Base-by-base conservation (phyloP, 2,329 filamentous ascomycete species). In the Neurospora crassa region DNA sequence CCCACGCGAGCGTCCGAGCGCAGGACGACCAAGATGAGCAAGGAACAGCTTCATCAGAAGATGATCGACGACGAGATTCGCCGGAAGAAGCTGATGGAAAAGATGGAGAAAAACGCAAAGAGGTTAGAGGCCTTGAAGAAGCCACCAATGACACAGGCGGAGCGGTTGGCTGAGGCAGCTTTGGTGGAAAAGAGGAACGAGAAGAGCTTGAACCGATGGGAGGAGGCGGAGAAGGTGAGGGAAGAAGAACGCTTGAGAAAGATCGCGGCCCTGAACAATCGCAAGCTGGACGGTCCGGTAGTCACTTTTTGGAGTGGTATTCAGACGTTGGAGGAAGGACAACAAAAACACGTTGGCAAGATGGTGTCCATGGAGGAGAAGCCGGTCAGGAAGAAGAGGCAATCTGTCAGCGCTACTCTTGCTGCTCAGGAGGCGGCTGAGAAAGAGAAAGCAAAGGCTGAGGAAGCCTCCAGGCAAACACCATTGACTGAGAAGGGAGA, bases 251-350 rank as follows among this genome's bases (percentile, higher is more conserved):
- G 95, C 73, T 88, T 89, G 74, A 91, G 90, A 53, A 95, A 92
- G 81, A 84, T 98, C 68, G 94, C 95, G 47, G 96, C 95, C 16
- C 84, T 98, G 76, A 92, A 97, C 77, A 93, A 94, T 79, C 89
- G 94, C 68, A 93, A 92, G 69, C 86, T 98, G 10, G 90, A 95
- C 70, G 96, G 96, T 0, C 93, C 96, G 0, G 93, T 97, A 12
- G 90, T 97, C 59, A 93, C 92, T 2, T 95, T 92, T 80, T 97
- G 94, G 91, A 98, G 94, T 80, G 96, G 95, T n/a, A 88, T 93
- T 74, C 92, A 92, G 42, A 89, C 92, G 76, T 95, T 93, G 87
- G 86, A 91, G 70, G 90, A 93, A 76, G 91, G 91, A 34, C 92
- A 90, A 78, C 83, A 94, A 77, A 90, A 88, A 77, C 87, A 88